Evolutionary conservation across 257 asterid species (phyloP).

Genomic region (Forsythia suspensa): DNA sequence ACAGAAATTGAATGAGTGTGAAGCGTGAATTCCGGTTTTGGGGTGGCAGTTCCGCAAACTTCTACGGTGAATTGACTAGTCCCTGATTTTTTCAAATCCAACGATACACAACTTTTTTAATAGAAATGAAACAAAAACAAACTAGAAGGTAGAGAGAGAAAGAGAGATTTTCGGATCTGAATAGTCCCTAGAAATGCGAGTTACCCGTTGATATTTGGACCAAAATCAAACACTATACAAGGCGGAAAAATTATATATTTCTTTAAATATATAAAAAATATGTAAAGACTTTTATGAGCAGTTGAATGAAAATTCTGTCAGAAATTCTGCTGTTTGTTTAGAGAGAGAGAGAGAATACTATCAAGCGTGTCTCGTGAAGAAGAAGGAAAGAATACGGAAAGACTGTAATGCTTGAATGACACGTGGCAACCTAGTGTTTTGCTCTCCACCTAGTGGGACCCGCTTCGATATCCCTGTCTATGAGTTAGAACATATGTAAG

Average conservation of each 20-base stretch:
- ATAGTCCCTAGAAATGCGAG: slow-evolving; percentile 37
- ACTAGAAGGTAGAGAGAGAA: too few species aligned
- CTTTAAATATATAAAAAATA: background rate
- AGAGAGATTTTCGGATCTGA: slow-evolving; percentile 56
- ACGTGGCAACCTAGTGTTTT: slow-evolving; percentile 21
- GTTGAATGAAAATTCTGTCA: background rate
- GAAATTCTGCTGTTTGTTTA: background rate
- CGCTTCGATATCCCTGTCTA: background rate
- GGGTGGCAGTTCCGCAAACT: slow-evolving; percentile 26
- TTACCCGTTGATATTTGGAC: slow-evolving; percentile 18
- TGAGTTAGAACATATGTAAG: too few species aligned
- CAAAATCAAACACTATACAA: background rate
- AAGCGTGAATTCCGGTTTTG: slow-evolving; percentile 16
- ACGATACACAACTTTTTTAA: slow-evolving; percentile 1
- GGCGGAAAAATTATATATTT: background rate
- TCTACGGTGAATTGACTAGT: slow-evolving; percentile 26
- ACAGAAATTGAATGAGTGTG: slow-evolving; percentile 24
- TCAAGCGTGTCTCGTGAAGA: slow-evolving; percentile 37
- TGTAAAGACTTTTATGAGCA: background rate
- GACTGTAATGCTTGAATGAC: slow-evolving; percentile 24
- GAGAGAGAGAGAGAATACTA: background rate
- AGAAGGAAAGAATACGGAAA: slow-evolving; percentile 31
- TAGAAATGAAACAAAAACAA: background rate
- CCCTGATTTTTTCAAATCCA: slow-evolving; percentile 23
- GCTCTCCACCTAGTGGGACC: slow-evolving; percentile 20